Evolutionary conservation across 2,329 filamentous ascomycete species (phyloP), one percentile per base, ranked within the genome.

Genomic region (Fusarium goolgardi): DNA sequence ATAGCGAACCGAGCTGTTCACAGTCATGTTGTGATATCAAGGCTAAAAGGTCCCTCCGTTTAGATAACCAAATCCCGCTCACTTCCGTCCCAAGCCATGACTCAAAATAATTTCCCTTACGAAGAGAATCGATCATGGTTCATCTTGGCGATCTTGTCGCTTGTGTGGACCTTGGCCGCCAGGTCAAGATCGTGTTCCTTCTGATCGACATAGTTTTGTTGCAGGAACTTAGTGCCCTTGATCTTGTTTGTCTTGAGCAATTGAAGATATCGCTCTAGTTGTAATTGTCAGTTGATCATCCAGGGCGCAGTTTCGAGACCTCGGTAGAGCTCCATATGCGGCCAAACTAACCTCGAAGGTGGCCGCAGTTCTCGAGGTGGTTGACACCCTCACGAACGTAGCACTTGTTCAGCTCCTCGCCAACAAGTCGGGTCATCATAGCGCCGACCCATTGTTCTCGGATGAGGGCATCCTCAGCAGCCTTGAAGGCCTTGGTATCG

Each of bases 371-470:
- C 85, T 95, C 92, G 78, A 96, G 81, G 79, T 96, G 92, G 80
- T 96, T 96, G 71, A 94, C 91, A 58, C 92, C 93, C 81, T 96
- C 91, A 72, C 88, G 85, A 80, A 89, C 88, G 81, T 96, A 96
- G 84, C 92, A 96, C 83, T 93, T 95, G 80, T 90, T 86, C 82
- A 96, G 83, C 84, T 96, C 92, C 78, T 95, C 91, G 69, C 91
- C 84, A 56, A 96, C 91, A 67, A 96, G 82, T 65, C 92, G 86
- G 59, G 91, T 91, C 92, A 94, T 96, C 92, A 96, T 96, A 78
- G 90, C 90, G 78, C 88, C 89, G 63, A 96, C 91, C 93, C 93
- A 96, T 83, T 96, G 92, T 82, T 96, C 92, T 67, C 92, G 86
- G 74, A 96, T 87, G 59, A 96, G 86, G 69, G 92, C 87, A 78